Conservation (phyloP, 805 yeast species). For the Nakazawaea peltata region DNA sequence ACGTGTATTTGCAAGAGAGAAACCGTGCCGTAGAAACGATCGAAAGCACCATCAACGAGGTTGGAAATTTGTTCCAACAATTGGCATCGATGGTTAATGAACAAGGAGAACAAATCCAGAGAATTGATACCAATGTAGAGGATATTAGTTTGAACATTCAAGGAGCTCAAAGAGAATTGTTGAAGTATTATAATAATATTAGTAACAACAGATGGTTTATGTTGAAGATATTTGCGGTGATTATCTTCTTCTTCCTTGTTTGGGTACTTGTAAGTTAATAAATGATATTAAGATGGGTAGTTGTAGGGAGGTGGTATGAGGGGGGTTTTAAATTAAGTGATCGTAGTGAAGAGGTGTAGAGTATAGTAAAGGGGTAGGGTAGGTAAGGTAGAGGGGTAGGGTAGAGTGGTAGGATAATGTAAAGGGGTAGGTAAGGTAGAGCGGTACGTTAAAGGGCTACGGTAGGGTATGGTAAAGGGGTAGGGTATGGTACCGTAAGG, state of each 20-base stretch:
- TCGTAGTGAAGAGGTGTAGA: too few relatives aligned
- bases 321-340: too few relatives aligned
- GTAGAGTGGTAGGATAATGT: too few relatives aligned
- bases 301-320: too few relatives aligned
- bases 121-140: constrained; percentile 92
- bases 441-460: too few relatives aligned
- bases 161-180: constrained; percentile 91
- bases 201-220: constrained; percentile 91
- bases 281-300: too few relatives aligned
- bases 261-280: constrained; percentile 69
- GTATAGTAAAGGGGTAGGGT: too few relatives aligned
- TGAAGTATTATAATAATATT: constrained; percentile 82
- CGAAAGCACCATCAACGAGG: constrained; percentile 94
- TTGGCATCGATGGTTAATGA: constrained; percentile 96
- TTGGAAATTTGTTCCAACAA: constrained; percentile 90
- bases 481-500: too few relatives aligned
- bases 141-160: constrained; percentile 82
- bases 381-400: too few relatives aligned
- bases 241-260: constrained; percentile 64
- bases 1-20: constrained; percentile 71
- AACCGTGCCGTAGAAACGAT: constrained; percentile 91
- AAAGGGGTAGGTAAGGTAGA: too few relatives aligned
- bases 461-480: too few relatives aligned
- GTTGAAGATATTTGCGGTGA: constrained; percentile 79
- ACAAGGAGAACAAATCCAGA: constrained; percentile 92